Evolutionary conservation across 371 early-diverging fungal species (phyloP).

Genomic region (Apophysomyces trapeziformis): DNA sequence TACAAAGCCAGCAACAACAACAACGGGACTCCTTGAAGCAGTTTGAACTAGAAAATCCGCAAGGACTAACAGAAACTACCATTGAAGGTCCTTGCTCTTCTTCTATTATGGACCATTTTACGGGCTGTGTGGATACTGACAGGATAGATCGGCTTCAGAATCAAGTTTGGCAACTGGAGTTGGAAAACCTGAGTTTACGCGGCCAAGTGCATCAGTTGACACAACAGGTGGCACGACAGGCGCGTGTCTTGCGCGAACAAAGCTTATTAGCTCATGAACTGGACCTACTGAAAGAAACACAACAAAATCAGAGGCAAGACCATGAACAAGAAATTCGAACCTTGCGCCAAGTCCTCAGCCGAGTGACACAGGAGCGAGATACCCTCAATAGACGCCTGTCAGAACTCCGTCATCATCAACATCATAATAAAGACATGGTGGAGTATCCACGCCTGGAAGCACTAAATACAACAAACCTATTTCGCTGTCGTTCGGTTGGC

Average conservation of each 20-base stretch:
- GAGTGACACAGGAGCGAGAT: background rate
- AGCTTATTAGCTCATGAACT: constrained; percentile 18
- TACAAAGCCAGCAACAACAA: constrained; percentile 12
- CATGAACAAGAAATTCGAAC: background rate
- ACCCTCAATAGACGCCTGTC: background rate
- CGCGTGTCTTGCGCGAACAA: constrained; percentile 16
- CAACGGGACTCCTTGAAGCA: background rate
- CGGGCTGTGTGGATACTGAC: background rate
- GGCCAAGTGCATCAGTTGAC: constrained; percentile 13
- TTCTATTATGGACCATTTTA: background rate
- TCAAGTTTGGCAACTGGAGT: constrained; percentile 17
- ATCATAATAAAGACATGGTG: too few relatives aligned
- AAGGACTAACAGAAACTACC: background rate
- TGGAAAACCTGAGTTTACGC: constrained; percentile 7
- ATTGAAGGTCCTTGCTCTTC: background rate
- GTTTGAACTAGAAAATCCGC: constrained; percentile 10
- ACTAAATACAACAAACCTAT: background rate
- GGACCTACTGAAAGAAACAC: constrained; percentile 15
- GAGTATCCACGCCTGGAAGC: background rate
- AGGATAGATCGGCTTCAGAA: constrained; percentile 11
- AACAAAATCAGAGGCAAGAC: background rate
- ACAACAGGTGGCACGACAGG: constrained; percentile 20
- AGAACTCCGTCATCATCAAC: background rate
- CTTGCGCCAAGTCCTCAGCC: background rate
- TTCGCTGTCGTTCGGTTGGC: background rate